Evolutionary conservation across 768 basidiomycete species (phyloP), one percentile per base, ranked within the genome.

Genomic region (Naganishia randhawae): DNA sequence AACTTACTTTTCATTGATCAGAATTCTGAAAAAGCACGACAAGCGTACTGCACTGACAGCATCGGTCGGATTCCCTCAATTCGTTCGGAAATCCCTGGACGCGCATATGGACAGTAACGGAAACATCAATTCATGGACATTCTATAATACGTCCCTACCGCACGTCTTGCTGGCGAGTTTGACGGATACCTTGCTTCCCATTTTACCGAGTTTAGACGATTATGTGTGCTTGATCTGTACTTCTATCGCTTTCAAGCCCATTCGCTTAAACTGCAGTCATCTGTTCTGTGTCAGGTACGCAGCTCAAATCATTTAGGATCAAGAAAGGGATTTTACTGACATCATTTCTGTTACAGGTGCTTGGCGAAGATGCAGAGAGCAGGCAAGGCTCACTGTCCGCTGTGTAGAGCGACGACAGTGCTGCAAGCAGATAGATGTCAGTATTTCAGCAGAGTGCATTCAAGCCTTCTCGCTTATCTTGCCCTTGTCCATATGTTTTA

Each of bases 331-430:
- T 45, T 19, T 52, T 32, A 37, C 27, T 25, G 54, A 35, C 3
- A 19, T 65, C 22, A 25, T 22, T n/a, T 54, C 14, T 11, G 11
- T 17, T 16, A n/a, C 57, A 73, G 80, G 63, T 81, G 91, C 75
- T 82, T 95, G 11, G 90, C 90, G 50, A 94, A 95, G 82, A 89
- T 97, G 86, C 93, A 97, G 81, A 89, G 88, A 75, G 83, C 88
- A 10, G 85, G 86, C 0, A 85, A 87, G 73, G 84, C 82, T 2
- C 82, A 87, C 70, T 97, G 93, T 79, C 93, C 93, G 0, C 84
- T 93, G 78, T 97, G 93, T 75, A 84, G 93, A 17, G 84, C 88
- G 0, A 85, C 86, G 0, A 87, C 86, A 8, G 91, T 96, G 7
- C 75, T 92, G 50, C 81, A 82, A 17, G 94, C 94, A 8, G 85